phyloP scores from a whole-genome alignment of 2,329 filamentous ascomycete species.

The Plectosphaerella plurivora region DNA sequence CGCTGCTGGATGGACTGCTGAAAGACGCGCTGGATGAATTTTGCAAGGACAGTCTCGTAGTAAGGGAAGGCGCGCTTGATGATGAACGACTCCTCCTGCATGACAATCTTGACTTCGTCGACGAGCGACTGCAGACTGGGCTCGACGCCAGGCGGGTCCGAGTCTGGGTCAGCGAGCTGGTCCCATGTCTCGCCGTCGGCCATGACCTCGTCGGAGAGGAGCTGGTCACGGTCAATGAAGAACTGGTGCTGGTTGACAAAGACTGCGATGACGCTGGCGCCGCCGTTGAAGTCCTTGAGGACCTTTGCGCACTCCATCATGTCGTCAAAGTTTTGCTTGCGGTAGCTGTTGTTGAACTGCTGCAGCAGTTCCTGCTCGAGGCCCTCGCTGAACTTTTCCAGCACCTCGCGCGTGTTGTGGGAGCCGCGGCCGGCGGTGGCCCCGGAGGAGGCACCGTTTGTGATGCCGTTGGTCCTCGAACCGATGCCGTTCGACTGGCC shows the following conservation, averaged over 20 bases:
- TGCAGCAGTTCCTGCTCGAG: conserved; percentile 92
- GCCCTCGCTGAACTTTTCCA: conserved; percentile 95
- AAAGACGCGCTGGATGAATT: conserved; percentile 93
- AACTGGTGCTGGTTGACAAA: conserved; percentile 99
- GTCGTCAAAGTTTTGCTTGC: conserved; percentile 90
- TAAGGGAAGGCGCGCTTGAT: conserved; percentile 96
- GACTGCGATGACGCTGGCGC: conserved; percentile 87
- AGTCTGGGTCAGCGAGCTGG: conserved; percentile 86
- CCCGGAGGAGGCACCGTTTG: conserved; percentile 39
- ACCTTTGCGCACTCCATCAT: conserved; percentile 98
- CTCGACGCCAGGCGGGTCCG: conserved; percentile 86
- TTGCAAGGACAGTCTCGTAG: conserved; percentile 87
- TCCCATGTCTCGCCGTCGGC: conserved; percentile 81
- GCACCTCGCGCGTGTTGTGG: conserved; percentile 76
- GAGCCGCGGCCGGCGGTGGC: conserved; percentile 31
- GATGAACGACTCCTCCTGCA: conserved; percentile 95
- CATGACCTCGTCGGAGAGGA: conserved; percentile 80
- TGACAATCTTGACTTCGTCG: conserved; percentile 90
- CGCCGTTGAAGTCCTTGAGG: conserved; percentile 91
- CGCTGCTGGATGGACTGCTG: conserved; percentile 97
- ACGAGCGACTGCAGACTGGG: conserved; percentile 86
- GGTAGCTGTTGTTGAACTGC: conserved; percentile 96
- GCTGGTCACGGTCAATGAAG: conserved; percentile 93
- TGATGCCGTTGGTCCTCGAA: conserved; percentile 39
- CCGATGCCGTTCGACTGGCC: conserved; percentile 50